Base-by-base conservation (phyloP, 2,329 filamentous ascomycete genomes). In the Rachicladosporium sp. region DNA sequence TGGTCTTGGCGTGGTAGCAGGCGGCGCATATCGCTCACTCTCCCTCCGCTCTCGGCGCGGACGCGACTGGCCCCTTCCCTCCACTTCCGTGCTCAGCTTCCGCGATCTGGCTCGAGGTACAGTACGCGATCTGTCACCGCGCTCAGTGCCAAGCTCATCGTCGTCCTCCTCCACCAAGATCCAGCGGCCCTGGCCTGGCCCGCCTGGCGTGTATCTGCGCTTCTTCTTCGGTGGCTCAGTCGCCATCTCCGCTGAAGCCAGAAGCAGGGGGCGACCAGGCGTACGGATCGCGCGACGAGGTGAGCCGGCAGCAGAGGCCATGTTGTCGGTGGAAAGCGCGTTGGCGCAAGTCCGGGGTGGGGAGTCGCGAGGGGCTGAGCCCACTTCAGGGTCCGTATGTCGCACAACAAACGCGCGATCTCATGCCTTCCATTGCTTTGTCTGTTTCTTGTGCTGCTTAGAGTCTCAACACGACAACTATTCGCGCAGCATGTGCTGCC, bases 151-250 rank as follows among this genome's bases (percentile, higher is more conserved):
- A 29, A 85, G 76, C 41, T 80, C 71, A 50, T 93, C 84, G 29
- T 11, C 35, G 19, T n/a, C 29, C 31, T n/a, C 29, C n/a, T 41
- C 31, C 30, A 91, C 69, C 59, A 87, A 93, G n/a, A 12, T 13
- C 56, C 87, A 71, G 12, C 87, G 86, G 42, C 87, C 86, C 34
- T 87, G 87, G 31, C 85, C 86, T 42, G 85, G 81, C 3, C 86
- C 87, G 35, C 87, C 87, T 29, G 89, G 85, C 35, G 93, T 74
- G 64, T 94, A 95, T 61, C 62, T 66, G 45, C 61, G 61, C 53
- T 59, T 60, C 59, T 69, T 69, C 33, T 46, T 52, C 21, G 62
- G 60, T 27, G 64, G 63, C 38, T 63, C 64, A 11, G 61, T 62
- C 43, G 63, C 60, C 34, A 60, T 45, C 39, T 51, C 52, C 33